These are phyloP conservation scores for Spencermartinsiella europaea DNA, from an alignment of 805 yeast genomes.

Conservation along the genomic window DNA sequence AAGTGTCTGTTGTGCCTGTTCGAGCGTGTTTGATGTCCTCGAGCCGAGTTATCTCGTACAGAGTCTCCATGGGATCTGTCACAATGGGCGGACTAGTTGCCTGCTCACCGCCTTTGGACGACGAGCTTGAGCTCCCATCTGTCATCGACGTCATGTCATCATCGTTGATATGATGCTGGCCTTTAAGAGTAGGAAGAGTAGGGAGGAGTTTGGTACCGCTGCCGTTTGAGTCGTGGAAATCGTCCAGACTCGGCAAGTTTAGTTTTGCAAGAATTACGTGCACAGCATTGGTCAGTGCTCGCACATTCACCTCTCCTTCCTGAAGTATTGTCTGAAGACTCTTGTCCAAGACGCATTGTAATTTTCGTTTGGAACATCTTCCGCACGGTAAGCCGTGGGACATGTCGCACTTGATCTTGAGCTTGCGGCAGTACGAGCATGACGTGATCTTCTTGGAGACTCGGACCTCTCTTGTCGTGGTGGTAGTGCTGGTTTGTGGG, in stretches of 20 bases:
- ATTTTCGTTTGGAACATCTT: not conserved
- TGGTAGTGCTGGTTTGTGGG: too few relatives aligned
- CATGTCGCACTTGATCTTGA: not conserved
- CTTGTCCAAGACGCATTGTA: not conserved
- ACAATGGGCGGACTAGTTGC: conserved; percentile 1
- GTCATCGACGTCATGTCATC: conserved; percentile 85
- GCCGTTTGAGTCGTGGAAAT: not conserved
- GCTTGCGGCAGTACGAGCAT: not conserved
- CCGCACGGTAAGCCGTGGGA: not conserved
- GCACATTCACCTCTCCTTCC: not conserved
- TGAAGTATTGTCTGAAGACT: conserved; percentile 2
- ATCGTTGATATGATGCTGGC: conserved; percentile 72
- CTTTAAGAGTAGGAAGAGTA: conserved; percentile 46
- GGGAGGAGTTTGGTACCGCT: not conserved
- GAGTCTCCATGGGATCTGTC: conserved; percentile 3
- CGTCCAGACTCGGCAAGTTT: not conserved
- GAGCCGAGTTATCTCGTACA: not conserved
- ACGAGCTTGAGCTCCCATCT: too few relatives aligned
- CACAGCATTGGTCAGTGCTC: not conserved
- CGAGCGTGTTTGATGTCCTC: conserved; percentile 1
- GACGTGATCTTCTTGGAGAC: conserved; percentile 1
- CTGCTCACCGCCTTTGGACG: not conserved
- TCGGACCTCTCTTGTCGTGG: not conserved
- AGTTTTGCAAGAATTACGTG: not conserved
- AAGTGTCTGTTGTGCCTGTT: not conserved